These are phyloP conservation scores for Elongisporangium undulatum DNA, from an alignment of 352 stramenopile species.

Conservation along the genomic window DNA sequence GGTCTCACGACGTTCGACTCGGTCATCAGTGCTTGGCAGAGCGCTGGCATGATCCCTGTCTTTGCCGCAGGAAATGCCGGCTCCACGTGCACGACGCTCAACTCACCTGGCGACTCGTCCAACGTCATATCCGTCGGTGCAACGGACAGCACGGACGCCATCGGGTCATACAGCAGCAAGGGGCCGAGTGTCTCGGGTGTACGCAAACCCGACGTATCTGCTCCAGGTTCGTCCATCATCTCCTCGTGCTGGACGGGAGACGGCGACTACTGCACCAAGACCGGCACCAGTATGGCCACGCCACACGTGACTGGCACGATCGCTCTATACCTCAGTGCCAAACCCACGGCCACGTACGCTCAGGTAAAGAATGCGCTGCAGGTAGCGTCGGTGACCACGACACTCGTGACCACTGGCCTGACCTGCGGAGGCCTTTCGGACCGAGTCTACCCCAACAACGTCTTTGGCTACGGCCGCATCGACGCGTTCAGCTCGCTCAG, in stretches of 20 bases:
- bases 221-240: conserved; percentile 37
- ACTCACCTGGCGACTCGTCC: conserved; percentile 42
- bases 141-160: conserved; percentile 35
- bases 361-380: conserved; percentile 36
- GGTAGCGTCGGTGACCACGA: conserved; percentile 16
- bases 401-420: conserved; percentile 22
- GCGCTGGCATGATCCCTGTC: conserved; percentile 53
- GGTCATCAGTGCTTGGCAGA: conserved; percentile 38
- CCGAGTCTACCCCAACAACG: conserved; percentile 51
- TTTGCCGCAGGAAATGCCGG: conserved; percentile 54
- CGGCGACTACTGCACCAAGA: conserved; percentile 46
- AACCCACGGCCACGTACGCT: conserved; percentile 31
- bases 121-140: conserved; percentile 62
- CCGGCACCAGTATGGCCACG: conserved; percentile 60
- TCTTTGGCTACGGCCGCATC: conserved; percentile 44
- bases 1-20: conserved; percentile 32
- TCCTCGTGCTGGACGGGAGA: conserved; percentile 49
- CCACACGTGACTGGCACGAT: conserved; percentile 57
- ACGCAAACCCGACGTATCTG: conserved; percentile 49
- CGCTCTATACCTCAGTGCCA: conserved; percentile 42
- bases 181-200: conserved; percentile 35
- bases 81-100: conserved; percentile 38
- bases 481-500: conserved; percentile 29
- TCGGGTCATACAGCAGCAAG: conserved; percentile 51
- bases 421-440: conserved; percentile 35